phyloP scores from a whole-genome alignment of 2,329 filamentous ascomycete genomes.

The Aspergillus brasiliensis region DNA sequence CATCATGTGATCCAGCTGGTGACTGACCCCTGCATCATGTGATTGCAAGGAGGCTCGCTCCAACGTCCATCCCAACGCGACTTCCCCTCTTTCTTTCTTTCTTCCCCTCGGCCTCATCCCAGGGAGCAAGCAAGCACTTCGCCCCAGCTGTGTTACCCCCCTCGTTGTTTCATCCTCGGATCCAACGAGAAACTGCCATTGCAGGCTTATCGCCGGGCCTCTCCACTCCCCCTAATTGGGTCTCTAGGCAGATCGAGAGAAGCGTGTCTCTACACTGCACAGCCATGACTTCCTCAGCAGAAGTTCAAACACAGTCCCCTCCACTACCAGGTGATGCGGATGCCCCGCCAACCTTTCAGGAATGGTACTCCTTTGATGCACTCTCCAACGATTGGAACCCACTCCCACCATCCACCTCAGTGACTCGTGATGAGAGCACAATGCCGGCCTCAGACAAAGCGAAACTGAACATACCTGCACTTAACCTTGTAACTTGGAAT shows the following conservation, averaged over 20 bases:
- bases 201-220: neutral
- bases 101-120: neutral
- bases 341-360: constrained; percentile 2
- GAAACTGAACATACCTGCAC: constrained; percentile 18
- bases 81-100: neutral
- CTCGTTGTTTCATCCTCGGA: neutral
- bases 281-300: neutral
- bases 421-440: neutral
- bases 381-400: neutral
- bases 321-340: constrained; percentile 5
- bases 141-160: neutral
- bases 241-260: neutral
- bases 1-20: neutral
- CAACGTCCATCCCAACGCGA: neutral
- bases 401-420: neutral
- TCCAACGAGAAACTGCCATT: neutral
- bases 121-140: neutral
- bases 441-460: neutral
- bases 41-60: neutral
- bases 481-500: constrained; percentile 38
- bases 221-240: neutral
- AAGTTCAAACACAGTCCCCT: neutral
- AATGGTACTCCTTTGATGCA: constrained; percentile 11
- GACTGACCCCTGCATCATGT: neutral
- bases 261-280: neutral